Evolutionary conservation across 169 alveolate species (phyloP).

Genomic region (Plasmodium gaboni): DNA sequence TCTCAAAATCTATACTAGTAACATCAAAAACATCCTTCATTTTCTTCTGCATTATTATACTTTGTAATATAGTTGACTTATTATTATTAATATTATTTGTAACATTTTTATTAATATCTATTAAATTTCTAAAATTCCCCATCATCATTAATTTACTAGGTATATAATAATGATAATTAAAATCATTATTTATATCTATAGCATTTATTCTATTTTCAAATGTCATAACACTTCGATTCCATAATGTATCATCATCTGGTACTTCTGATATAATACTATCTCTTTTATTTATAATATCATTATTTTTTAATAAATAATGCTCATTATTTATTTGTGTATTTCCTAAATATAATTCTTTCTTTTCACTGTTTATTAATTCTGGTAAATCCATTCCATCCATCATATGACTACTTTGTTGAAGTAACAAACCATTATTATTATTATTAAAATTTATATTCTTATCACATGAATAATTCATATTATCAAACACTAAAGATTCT

Average conservation of each 20-base stretch:
- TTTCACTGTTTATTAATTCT: conserved; percentile 66
- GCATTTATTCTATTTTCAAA: conserved; percentile 70
- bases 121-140: conserved; percentile 51
- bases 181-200: conserved; percentile 45
- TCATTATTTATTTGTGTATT: conserved; percentile 28
- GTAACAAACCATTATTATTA: neutral
- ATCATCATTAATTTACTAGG: conserved; percentile 63
- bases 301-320: conserved; percentile 18
- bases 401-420: conserved; percentile 3
- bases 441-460: conserved; percentile 40
- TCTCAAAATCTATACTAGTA: conserved; percentile 60
- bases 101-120: conserved; percentile 27
- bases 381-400: conserved; percentile 14
- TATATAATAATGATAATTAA: conserved; percentile 68
- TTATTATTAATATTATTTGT: no score
- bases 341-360: conserved; percentile 40
- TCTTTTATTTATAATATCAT: neutral
- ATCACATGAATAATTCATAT: conserved; percentile 36
- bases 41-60: conserved; percentile 8
- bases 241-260: conserved; percentile 72
- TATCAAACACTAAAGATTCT: conserved; percentile 67
- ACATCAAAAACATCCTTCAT: conserved; percentile 38
- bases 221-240: conserved; percentile 64
- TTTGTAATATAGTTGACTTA: conserved; percentile 14
- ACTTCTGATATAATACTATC: conserved; percentile 30